Percentiles rank a stretch among this genome's conserved stretches.
phyloP scores from a whole-genome alignment of 768 basidiomycete species.

The Amanita pallidorosea region DNA sequence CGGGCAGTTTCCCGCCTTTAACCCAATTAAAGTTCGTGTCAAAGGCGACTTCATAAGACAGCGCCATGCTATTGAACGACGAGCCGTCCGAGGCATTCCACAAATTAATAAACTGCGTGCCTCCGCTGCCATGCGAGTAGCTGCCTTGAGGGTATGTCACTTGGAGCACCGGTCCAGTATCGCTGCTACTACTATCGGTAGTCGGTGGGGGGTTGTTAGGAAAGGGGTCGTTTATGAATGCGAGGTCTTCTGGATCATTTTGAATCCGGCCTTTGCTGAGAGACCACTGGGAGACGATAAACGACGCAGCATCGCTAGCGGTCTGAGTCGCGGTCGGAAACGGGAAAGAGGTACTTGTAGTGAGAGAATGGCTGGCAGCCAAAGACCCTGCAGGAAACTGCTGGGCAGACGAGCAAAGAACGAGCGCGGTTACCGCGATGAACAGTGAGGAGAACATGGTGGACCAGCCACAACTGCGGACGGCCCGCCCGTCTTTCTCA shows the following conservation, averaged over 20 bases:
- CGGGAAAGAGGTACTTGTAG: slow-evolving; percentile 50
- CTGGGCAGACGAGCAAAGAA: slow-evolving; percentile 13
- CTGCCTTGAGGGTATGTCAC: slow-evolving; percentile 55
- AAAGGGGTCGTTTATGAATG: slow-evolving; percentile 62
- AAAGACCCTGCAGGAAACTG: slow-evolving; percentile 24
- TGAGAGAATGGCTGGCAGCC: slow-evolving; percentile 41
- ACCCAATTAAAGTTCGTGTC: slow-evolving; percentile 57
- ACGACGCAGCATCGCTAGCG: slow-evolving; percentile 35
- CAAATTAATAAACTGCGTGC: slow-evolving; percentile 55
- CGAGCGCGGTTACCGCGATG: slow-evolving; percentile 1
- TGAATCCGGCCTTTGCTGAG: slow-evolving; percentile 52
- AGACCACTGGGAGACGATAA: slow-evolving; percentile 48
- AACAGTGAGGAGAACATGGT: background rate
- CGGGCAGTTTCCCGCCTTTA: slow-evolving; percentile 69
- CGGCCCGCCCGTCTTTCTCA: background rate
- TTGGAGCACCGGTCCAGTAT: slow-evolving; percentile 37
- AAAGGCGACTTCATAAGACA: slow-evolving; percentile 71
- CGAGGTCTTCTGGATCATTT: slow-evolving; percentile 41
- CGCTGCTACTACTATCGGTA: slow-evolving; percentile 16
- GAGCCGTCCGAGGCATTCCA: slow-evolving; percentile 55
- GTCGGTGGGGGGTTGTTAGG: slow-evolving; percentile 31
- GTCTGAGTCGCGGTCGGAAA: slow-evolving; percentile 54
- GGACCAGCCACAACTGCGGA: slow-evolving; percentile 7
- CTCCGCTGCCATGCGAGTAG: slow-evolving; percentile 50
- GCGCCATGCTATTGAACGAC: slow-evolving; percentile 53